Conservation (phyloP, 371 early-diverging fungal genomes). For the Haplosporangium sp. region DNA sequence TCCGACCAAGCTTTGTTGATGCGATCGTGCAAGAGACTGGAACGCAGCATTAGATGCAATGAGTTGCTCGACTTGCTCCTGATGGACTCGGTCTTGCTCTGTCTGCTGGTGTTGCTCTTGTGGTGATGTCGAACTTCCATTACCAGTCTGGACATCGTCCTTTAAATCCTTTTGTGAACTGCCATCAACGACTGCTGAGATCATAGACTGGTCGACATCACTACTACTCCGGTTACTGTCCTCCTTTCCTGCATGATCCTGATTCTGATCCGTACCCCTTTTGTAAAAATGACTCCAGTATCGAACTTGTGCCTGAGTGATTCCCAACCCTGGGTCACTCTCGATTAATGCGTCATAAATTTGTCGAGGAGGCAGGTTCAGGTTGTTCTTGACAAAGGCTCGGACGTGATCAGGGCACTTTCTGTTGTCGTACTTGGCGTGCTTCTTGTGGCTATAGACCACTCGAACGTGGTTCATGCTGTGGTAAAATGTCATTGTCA, state of each 20-base stretch:
- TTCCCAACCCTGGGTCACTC: conserved; percentile 16
- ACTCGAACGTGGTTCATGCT: conserved; percentile 44
- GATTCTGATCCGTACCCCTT: conserved; percentile 35
- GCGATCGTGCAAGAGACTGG: conserved; percentile 19
- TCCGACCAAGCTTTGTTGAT: conserved; percentile 20
- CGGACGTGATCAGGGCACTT: conserved; percentile 53
- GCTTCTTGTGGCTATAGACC: conserved; percentile 41
- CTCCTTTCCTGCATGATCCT: background rate
- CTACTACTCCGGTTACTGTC: conserved; percentile 2
- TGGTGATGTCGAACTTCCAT: conserved; percentile 5
- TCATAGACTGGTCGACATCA: conserved; percentile 2
- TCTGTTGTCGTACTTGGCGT: conserved; percentile 53
- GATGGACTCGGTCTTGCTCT: conserved; percentile 24
- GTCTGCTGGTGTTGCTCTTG: conserved; percentile 8
- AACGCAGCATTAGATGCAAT: conserved; percentile 23
- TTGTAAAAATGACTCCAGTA: conserved; percentile 53
- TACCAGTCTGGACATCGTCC: too few species aligned
- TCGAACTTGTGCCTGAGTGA: conserved; percentile 52
- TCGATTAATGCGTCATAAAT: conserved; percentile 31
- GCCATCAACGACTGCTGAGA: conserved; percentile 1
- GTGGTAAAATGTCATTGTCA: conserved; percentile 53
- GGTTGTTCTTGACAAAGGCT: conserved; percentile 41
- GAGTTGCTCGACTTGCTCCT: conserved; percentile 8
- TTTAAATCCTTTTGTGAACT: too few species aligned
- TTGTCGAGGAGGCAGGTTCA: conserved; percentile 29